Evolutionary conservation across 2,329 filamentous ascomycete genomes (phyloP), one percentile per base, ranked within the genome.

Genomic region (Penicillium fuscoglaucum): DNA sequence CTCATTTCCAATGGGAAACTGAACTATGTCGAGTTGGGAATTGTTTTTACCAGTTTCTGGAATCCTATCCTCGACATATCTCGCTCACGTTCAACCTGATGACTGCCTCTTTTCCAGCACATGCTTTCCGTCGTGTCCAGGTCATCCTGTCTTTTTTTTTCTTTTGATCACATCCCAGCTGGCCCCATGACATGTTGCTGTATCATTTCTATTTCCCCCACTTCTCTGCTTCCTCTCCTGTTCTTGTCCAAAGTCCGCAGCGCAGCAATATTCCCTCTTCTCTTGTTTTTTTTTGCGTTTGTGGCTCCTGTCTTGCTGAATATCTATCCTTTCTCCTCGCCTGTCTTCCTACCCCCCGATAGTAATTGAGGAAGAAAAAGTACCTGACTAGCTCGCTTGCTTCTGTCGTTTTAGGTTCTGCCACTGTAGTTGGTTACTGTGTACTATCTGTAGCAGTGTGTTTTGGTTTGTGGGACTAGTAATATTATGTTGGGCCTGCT

Each of bases 251-350:
- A 70, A 72, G 66, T 71, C 66, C 71, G 67, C 72, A 74, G 69
- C 71, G 70, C 72, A 72, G 70, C 72, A 74, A 75, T 70, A 75
- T 73, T 75, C 72, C 72, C 72, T 74, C 70, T 74, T 70, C 70
- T 68, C 67, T 52, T 70, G 66, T 68, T 62, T 53, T 28, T 68
- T 70, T 66, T 63, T 68, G 62, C 66, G 63, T 68, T 52, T 44
- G 37, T 62, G 52, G 50, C 61, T 58, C 54, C 57, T 65, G 62
- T 66, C 59, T 65, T 60, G 58, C 68, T 37, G 29, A 61, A 63
- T 61, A 54, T 62, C 64, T 66, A 63, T 68, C 57, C 55, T 61
- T 65, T 65, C 61, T 63, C 61, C 57, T 66, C 66, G 54, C 40
- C 58, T 70, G 58, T 70, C 61, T 71, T 64, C 59, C 59, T 66